Conservation (phyloP, 495 filamentous ascomycete species). For the Penicillium cinerascens region DNA sequence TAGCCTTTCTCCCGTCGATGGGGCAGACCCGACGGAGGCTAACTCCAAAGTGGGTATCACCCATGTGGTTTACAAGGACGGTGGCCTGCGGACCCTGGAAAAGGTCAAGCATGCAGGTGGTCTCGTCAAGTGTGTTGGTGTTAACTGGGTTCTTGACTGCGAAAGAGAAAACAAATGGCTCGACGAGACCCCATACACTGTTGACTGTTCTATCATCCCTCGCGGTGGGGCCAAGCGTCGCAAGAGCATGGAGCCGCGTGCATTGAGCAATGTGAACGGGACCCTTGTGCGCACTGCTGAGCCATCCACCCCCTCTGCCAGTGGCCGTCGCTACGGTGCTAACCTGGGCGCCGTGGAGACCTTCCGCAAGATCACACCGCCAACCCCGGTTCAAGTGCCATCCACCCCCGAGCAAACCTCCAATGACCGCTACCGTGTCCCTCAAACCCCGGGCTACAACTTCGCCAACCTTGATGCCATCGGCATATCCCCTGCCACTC, state of each 20-base stretch:
- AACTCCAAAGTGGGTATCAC: constrained; percentile 73
- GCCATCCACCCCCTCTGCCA: constrained; percentile 31
- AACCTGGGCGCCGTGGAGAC: constrained; percentile 37
- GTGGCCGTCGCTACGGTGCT: constrained; percentile 28
- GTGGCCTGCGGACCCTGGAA: constrained; percentile 78
- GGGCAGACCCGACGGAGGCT: constrained; percentile 25
- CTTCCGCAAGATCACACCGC: constrained; percentile 33
- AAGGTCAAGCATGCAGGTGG: constrained; percentile 75
- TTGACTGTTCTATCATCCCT: constrained; percentile 68
- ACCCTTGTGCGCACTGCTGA: constrained; percentile 40
- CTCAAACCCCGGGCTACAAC: constrained; percentile 33
- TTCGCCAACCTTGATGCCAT: constrained; percentile 40
- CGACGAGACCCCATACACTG: constrained; percentile 63
- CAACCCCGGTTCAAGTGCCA: constrained; percentile 15
- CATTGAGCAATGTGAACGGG: constrained; percentile 69
- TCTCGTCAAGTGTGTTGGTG: constrained; percentile 77
- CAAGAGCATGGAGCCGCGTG: constrained; percentile 89
- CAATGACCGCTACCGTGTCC: constrained; percentile 25
- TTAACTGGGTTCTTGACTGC: constrained; percentile 86
- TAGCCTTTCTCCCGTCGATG: constrained; percentile 35
- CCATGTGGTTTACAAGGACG: constrained; percentile 94
- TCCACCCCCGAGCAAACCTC: constrained; percentile 24
- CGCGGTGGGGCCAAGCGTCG: constrained; percentile 73
- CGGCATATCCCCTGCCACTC: constrained; percentile 52
- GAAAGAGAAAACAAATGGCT: constrained; percentile 76